phyloP scores from a whole-genome alignment of 2,329 filamentous ascomycete genomes.

The Colletotrichum falcatum region DNA sequence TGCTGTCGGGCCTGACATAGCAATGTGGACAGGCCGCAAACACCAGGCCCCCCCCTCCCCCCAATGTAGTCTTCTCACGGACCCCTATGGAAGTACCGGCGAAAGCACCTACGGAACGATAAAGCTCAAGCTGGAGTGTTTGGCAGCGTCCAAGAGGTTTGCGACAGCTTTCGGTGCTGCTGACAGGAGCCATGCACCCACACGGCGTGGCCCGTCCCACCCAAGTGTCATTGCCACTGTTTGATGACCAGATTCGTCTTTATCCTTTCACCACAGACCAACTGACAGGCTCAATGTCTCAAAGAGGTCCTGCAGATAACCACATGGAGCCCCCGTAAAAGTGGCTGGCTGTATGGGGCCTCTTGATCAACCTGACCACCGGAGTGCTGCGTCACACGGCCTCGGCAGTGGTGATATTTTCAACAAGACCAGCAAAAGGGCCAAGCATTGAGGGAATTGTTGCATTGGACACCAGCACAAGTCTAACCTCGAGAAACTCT shows the following conservation, averaged over 20 bases:
- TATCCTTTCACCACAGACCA: neutral
- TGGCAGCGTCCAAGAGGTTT: neutral
- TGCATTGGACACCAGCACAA: neutral
- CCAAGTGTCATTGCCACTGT: neutral
- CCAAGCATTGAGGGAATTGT: neutral
- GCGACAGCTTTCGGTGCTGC: neutral
- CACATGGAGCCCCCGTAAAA: neutral
- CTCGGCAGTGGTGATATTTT: neutral
- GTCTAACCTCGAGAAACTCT: neutral
- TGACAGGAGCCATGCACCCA: neutral
- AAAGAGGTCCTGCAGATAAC: constrained; percentile 34
- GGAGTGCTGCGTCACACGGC: constrained; percentile 5
- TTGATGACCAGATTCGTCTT: neutral
- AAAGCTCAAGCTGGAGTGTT: neutral
- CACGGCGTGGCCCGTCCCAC: neutral
- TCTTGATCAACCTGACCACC: neutral
- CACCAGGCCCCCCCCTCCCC: neutral
- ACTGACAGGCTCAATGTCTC: constrained; percentile 7
- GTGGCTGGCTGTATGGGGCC: neutral
- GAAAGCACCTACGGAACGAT: neutral
- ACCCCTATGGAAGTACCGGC: neutral
- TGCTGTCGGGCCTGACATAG: neutral
- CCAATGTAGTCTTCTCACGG: too few species aligned
- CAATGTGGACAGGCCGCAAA: neutral
- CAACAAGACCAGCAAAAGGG: neutral